phyloP scores from a whole-genome alignment of 345 rosid species.

The Eucalyptus rudis region DNA sequence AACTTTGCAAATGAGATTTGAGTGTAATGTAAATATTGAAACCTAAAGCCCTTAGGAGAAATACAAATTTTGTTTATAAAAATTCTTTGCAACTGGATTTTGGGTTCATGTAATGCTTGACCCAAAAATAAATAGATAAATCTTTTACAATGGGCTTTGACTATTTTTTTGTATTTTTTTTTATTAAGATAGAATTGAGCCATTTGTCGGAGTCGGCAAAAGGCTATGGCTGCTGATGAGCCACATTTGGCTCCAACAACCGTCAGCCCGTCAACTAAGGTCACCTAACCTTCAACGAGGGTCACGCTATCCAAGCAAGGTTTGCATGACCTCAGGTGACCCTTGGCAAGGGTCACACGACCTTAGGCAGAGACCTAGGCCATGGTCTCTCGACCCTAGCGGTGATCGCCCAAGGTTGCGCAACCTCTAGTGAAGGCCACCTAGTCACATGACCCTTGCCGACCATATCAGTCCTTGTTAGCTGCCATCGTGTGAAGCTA shows the following conservation, averaged over 20 bases:
- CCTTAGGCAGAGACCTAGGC: not conserved
- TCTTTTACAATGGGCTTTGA: too few relatives aligned
- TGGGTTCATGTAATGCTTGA: too few relatives aligned
- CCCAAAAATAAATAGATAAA: too few relatives aligned
- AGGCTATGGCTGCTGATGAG: accelerated
- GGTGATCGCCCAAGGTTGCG: accelerated
- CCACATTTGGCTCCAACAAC: not conserved
- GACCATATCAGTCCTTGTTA: accelerated
- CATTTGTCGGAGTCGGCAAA: accelerated
- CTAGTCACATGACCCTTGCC: accelerated
- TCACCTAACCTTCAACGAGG: accelerated
- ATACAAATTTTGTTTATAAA: too few relatives aligned
- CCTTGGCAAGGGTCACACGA: too few relatives aligned
- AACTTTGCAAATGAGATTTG: not conserved
- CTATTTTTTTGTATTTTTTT: too few relatives aligned
- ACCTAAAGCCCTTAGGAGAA: too few relatives aligned
- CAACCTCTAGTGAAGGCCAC: accelerated
- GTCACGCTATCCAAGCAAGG: not conserved
- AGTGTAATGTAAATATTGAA: not conserved
- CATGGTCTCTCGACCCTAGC: accelerated
- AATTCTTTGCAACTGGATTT: not conserved
- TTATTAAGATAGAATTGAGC: accelerated
- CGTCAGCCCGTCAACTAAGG: accelerated
- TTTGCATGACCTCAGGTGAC: too few relatives aligned
- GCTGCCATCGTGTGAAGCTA: not conserved